Conservation (phyloP, 2,329 filamentous ascomycete genomes). For the Colletotrichum sp. region DNA sequence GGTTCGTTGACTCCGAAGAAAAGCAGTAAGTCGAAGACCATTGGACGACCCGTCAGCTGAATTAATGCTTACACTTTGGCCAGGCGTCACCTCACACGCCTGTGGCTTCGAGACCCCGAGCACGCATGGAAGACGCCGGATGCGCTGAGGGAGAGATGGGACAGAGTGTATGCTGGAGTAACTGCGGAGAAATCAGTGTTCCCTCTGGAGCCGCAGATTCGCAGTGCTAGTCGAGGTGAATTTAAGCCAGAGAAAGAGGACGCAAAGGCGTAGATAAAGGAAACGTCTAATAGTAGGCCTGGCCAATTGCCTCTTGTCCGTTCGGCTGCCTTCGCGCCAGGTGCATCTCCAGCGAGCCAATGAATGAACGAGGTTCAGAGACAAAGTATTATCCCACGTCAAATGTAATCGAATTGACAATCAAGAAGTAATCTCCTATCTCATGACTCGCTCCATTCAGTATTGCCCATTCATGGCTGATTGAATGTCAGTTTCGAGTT, state of each 20-base stretch:
- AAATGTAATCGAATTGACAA: background rate
- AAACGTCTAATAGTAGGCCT: background rate
- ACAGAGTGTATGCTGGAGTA: conserved; percentile 57
- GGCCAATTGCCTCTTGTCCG: rapidly evolving
- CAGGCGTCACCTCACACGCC: conserved; percentile 51
- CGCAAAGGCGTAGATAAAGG: background rate
- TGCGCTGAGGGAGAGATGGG: conserved; percentile 52
- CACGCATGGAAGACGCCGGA: conserved; percentile 53
- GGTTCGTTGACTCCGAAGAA: conserved; percentile 48
- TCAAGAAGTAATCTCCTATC: background rate
- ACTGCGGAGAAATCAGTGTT: conserved; percentile 58
- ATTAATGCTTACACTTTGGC: conserved; percentile 22
- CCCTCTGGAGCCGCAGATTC: conserved; percentile 54
- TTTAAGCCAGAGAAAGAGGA: background rate
- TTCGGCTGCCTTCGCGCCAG: background rate
- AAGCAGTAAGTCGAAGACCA: conserved; percentile 45
- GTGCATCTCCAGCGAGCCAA: background rate
- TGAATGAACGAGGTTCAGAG: background rate
- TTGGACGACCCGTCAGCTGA: background rate
- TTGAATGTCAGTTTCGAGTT: background rate
- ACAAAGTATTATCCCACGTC: background rate
- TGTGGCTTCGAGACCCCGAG: conserved; percentile 57
- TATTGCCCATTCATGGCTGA: background rate
- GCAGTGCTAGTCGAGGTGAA: conserved; percentile 25
- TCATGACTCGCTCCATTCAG: background rate